Conservation (phyloP, 257 asterid genomes). For the Agastache rugosa region DNA sequence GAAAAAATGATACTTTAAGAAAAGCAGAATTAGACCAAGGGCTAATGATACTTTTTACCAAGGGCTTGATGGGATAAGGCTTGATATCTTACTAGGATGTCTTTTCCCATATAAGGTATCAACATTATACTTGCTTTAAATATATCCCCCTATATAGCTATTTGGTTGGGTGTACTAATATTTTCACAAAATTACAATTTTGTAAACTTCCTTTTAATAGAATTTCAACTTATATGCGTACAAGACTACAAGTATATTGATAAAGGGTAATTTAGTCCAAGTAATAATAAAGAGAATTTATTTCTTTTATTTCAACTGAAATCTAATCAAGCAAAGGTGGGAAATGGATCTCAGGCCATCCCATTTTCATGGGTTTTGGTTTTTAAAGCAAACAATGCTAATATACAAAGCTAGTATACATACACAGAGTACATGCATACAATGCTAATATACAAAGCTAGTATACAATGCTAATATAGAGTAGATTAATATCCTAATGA, state of each 20-base stretch:
- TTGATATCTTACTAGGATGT: background rate
- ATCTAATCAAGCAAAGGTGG: background rate
- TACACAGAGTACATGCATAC: too few relatives aligned
- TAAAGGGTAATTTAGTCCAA: background rate
- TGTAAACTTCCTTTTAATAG: background rate
- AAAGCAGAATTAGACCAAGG: background rate
- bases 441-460: too few relatives aligned
- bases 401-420: background rate
- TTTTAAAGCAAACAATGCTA: background rate
- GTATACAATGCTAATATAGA: background rate
- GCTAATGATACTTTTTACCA: too few relatives aligned
- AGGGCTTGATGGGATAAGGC: background rate
- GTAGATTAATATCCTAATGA: conserved; percentile 2
- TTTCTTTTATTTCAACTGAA: background rate
- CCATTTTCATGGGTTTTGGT: background rate
- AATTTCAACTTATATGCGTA: background rate
- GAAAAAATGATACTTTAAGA: background rate
- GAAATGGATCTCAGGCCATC: background rate
- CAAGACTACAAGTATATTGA: background rate
- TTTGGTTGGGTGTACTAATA: background rate
- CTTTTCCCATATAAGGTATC: background rate
- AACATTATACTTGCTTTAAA: too few relatives aligned
- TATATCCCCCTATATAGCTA: background rate
- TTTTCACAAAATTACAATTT: too few relatives aligned
- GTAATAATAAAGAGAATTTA: background rate